Evolutionary conservation across 225 moss, liverwort and hornwort species (phyloP).

Genomic region (Climacium dendroides): DNA sequence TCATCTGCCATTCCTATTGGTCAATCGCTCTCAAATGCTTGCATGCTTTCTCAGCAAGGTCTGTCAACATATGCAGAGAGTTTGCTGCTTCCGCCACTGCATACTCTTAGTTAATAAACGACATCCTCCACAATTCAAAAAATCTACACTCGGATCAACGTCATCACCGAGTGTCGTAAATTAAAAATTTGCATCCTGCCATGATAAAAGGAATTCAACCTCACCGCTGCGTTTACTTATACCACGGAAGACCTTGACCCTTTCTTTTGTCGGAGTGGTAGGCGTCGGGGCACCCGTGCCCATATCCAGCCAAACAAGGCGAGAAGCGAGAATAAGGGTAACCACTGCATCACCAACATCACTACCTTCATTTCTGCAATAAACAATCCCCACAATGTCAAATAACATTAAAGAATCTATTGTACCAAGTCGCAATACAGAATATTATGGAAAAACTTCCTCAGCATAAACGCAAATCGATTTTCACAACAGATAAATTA

Average conservation of each 20-base stretch:
- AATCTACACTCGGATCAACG: background rate
- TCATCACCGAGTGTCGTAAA: background rate
- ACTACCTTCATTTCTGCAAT: slow-evolving; percentile 22
- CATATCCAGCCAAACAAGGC: slow-evolving; percentile 22
- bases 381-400: background rate
- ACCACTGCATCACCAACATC: slow-evolving; percentile 25
- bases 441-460: background rate
- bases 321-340: slow-evolving; percentile 18
- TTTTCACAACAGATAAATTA: background rate
- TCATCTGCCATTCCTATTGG: slow-evolving; percentile 9
- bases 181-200: background rate
- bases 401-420: background rate
- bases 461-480: background rate
- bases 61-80: background rate
- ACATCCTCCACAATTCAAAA: background rate
- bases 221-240: background rate
- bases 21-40: background rate
- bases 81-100: background rate
- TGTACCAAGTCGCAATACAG: background rate
- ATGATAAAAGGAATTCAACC: background rate
- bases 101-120: background rate
- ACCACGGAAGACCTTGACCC: background rate
- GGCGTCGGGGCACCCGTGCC: slow-evolving; percentile 19
- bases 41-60: background rate
- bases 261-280: slow-evolving; percentile 9